Percentiles rank a stretch among this genome's conserved stretches.
phyloP scores from a whole-genome alignment of 257 asterid genomes.

The Gentiana straminea region DNA sequence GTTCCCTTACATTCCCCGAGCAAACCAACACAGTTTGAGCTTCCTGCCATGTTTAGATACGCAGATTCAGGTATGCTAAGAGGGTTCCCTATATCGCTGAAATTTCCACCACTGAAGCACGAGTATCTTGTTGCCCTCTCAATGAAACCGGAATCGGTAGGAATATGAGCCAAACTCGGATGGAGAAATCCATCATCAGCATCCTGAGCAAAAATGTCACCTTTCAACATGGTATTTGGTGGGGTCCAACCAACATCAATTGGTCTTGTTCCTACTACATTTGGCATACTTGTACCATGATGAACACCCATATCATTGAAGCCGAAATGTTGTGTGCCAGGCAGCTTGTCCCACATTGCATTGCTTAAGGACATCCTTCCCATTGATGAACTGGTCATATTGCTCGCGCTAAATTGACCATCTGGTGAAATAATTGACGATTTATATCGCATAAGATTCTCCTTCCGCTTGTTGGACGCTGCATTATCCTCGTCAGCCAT shows the following conservation, averaged over 20 bases:
- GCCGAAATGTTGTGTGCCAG: slow-evolving; percentile 38
- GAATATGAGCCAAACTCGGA: slow-evolving; percentile 59
- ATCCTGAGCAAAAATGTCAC: slow-evolving; percentile 42
- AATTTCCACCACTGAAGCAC: slow-evolving; percentile 72
- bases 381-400: slow-evolving; percentile 30
- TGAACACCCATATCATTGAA: slow-evolving; percentile 39
- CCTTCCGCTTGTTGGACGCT: slow-evolving; percentile 39
- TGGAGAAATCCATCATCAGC: slow-evolving; percentile 38
- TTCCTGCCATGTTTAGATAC: slow-evolving; percentile 26
- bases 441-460: slow-evolving; percentile 31
- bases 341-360: slow-evolving; percentile 49
- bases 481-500: slow-evolving; percentile 35
- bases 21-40: slow-evolving; percentile 24
- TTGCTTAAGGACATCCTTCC: slow-evolving; percentile 36
- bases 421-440: slow-evolving; percentile 39
- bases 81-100: slow-evolving; percentile 46
- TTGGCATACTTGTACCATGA: slow-evolving; percentile 29
- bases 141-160: slow-evolving; percentile 70
- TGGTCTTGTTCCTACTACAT: slow-evolving; percentile 11
- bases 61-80: slow-evolving; percentile 23
- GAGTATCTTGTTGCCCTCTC: slow-evolving; percentile 91
- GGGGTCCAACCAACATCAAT: slow-evolving; percentile 29
- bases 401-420: slow-evolving; percentile 48
- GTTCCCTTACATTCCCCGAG: slow-evolving; percentile 25
- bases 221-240: slow-evolving; percentile 41